These are phyloP conservation scores for Nepenthes gracilis DNA, from an alignment of 148 eudicot species.

Conservation along the genomic window DNA sequence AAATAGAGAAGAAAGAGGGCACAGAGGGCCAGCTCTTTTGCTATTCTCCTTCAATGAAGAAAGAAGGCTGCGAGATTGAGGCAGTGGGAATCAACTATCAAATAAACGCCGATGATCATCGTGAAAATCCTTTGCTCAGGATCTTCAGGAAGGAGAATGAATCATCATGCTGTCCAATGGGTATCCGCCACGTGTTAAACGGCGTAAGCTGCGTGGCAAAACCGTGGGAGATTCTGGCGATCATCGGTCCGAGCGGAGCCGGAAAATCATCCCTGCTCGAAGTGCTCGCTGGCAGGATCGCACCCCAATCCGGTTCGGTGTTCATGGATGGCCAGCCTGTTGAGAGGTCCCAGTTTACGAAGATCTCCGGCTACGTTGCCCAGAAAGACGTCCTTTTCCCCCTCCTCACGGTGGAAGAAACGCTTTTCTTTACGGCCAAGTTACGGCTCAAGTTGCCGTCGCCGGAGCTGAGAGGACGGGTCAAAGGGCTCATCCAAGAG, in stretches of 20 bases:
- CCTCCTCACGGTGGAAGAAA: conserved; percentile 88
- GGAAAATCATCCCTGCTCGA: conserved; percentile 88
- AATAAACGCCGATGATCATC: conserved; percentile 25
- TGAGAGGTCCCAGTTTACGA: conserved; percentile 46
- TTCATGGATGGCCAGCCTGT: conserved; percentile 46
- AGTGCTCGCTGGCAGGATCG: conserved; percentile 74
- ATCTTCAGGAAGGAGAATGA: conserved; percentile 4
- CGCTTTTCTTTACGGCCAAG: conserved; percentile 60
- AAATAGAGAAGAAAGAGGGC: too few species aligned
- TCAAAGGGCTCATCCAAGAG: conserved; percentile 60
- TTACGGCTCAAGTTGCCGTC: conserved; percentile 44
- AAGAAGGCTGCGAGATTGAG: conserved; percentile 84
- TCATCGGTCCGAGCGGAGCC: conserved; percentile 98
- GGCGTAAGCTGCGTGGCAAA: conserved; percentile 62
- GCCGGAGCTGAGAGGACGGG: conserved; percentile 34
- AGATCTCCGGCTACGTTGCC: conserved; percentile 90
- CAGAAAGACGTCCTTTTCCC: conserved; percentile 89
- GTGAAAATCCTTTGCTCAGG: conserved; percentile 18
- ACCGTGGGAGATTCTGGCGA: conserved; percentile 91
- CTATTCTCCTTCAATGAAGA: conserved; percentile 33
- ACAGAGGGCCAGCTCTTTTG: too few species aligned
- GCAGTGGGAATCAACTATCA: conserved; percentile 81
- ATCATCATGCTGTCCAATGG: background rate
- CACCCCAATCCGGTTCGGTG: conserved; percentile 43
- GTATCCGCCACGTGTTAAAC: conserved; percentile 29